These are phyloP conservation scores for Orychophragmus violaceus DNA, from an alignment of 345 rosid genomes.

Conservation along the genomic window DNA sequence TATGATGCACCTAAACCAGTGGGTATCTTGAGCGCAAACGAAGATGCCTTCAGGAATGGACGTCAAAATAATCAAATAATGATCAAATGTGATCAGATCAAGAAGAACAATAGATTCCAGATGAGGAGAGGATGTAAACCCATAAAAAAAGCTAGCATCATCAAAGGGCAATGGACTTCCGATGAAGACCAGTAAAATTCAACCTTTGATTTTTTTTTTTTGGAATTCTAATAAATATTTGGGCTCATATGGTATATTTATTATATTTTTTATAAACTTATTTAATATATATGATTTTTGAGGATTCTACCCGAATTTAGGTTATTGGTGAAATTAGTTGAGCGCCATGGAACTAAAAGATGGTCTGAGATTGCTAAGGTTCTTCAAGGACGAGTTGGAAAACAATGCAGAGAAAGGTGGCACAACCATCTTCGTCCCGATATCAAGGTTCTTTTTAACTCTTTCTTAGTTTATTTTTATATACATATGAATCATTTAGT, in stretches of 20 bases:
- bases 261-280: background rate
- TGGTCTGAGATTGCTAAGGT: constrained; percentile 84
- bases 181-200: constrained; percentile 48
- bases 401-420: constrained; percentile 98
- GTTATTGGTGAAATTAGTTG: constrained; percentile 56
- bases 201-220: background rate
- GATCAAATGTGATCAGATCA: constrained; percentile 8
- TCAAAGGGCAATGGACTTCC: constrained; percentile 72
- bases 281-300: background rate
- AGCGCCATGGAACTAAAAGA: constrained; percentile 55
- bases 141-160: constrained; percentile 28
- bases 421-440: constrained; percentile 90
- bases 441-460: constrained; percentile 53
- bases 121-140: constrained; percentile 15
- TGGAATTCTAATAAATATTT: background rate
- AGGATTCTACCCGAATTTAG: constrained; percentile 26
- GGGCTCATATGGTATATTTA: background rate
- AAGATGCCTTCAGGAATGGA: background rate
- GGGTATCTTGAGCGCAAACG: background rate
- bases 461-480: background rate
- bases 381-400: constrained; percentile 85
- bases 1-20: background rate
- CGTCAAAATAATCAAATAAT: background rate
- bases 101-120: constrained; percentile 21
- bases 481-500: background rate